Evolutionary conservation across 208 protist species (phyloP).

Genomic region (Wallacemonas sp.): DNA sequence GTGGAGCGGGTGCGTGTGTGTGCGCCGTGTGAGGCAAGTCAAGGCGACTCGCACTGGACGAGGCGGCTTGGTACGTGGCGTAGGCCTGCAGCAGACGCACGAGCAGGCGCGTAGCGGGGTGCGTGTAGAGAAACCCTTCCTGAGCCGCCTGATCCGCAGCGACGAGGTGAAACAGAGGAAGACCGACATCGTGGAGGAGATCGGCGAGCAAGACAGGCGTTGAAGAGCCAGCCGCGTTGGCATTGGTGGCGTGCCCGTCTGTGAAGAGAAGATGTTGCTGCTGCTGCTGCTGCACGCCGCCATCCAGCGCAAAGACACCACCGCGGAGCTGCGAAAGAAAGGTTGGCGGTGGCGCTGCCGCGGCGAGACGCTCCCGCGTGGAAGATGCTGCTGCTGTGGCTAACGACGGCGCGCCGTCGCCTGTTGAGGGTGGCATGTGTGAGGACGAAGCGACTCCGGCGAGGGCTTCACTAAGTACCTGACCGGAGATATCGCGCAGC

Average conservation of each 20-base stretch:
- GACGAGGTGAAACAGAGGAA: slow-evolving; percentile 59
- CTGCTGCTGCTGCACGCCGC: too few relatives aligned
- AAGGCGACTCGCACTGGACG: background rate
- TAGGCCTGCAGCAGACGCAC: slow-evolving; percentile 55
- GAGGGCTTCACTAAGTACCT: background rate
- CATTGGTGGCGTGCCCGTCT: too few relatives aligned
- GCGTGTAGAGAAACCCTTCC: slow-evolving; percentile 20
- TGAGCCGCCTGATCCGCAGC: slow-evolving; percentile 40
- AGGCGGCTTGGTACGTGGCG: slow-evolving; percentile 43
- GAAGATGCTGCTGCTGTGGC: background rate
- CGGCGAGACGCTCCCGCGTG: background rate
- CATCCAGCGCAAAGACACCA: slow-evolving; percentile 10
- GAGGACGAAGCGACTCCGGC: background rate
- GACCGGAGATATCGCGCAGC: slow-evolving; percentile 32
- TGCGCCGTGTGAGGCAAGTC: slow-evolving; percentile 14
- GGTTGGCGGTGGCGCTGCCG: background rate
- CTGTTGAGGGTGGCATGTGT: background rate
- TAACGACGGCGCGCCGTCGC: background rate
- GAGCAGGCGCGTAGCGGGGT: slow-evolving; percentile 27
- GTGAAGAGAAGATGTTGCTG: too few relatives aligned
- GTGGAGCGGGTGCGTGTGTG: too few relatives aligned
- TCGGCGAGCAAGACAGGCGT: background rate
- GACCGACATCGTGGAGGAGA: slow-evolving; percentile 49
- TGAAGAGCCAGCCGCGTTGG: slow-evolving; percentile 5
- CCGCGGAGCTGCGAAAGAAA: slow-evolving; percentile 11